Percentiles rank a stretch among this genome's conserved stretches.
Evolutionary conservation across 2,329 filamentous ascomycete genomes (phyloP).

Genomic region (Hypoxylon sp.): DNA sequence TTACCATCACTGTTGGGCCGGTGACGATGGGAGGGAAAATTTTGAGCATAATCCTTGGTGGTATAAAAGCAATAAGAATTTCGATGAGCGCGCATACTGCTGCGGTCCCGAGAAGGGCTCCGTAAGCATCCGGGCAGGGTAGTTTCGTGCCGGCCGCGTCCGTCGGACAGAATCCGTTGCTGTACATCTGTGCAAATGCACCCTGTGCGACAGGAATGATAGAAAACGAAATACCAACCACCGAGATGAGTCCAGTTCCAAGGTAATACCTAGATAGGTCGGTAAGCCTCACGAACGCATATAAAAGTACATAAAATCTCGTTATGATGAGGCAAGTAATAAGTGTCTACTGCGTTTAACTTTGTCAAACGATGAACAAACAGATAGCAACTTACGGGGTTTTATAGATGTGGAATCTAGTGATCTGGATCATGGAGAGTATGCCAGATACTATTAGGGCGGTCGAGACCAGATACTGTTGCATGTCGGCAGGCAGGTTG

Average conservation of each 20-base stretch:
- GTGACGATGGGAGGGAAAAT: conserved; percentile 86
- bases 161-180: conserved; percentile 75
- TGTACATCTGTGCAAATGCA: conserved; percentile 83
- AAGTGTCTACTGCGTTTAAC: background rate
- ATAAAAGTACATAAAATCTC: background rate
- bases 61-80: conserved; percentile 80
- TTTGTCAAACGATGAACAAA: background rate
- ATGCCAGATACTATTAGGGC: conserved; percentile 84
- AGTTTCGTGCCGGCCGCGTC: conserved; percentile 74
- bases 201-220: conserved; percentile 81
- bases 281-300: conserved; percentile 13
- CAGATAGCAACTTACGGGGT: conserved; percentile 65
- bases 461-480: conserved; percentile 85
- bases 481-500: conserved; percentile 71
- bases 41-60: conserved; percentile 76
- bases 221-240: conserved; percentile 83
- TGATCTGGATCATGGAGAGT: conserved; percentile 82
- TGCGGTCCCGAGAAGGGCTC: conserved; percentile 79
- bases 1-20: conserved; percentile 74
- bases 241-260: conserved; percentile 84
- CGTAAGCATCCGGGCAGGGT: conserved; percentile 83
- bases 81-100: conserved; percentile 77
- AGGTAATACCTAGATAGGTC: conserved; percentile 73
- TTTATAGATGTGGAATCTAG: conserved; percentile 78
- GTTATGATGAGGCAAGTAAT: background rate